These are phyloP conservation scores for Blakeslea trispora DNA, from an alignment of 371 early-diverging fungal genomes.

Conservation along the genomic window DNA sequence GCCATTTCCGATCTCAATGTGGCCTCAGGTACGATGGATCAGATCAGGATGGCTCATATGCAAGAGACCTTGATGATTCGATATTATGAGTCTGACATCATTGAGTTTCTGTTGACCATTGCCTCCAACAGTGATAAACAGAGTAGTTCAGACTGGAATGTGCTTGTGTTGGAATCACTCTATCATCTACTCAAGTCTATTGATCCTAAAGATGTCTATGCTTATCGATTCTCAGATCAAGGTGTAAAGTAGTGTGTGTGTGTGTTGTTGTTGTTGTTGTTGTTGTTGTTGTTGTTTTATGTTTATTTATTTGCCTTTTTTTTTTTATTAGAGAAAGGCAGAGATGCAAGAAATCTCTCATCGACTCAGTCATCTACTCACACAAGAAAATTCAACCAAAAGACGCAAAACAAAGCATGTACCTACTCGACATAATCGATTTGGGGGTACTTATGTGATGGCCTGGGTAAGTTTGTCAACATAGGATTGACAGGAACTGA, in stretches of 20 bases:
- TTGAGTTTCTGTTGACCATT: constrained; percentile 61
- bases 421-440: constrained; percentile 54
- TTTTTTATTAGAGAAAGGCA: constrained; percentile 4
- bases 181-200: constrained; percentile 59
- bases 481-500: too few relatives aligned
- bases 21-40: constrained; percentile 40
- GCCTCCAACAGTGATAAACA: constrained; percentile 57
- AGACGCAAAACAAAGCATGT: constrained; percentile 23
- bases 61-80: constrained; percentile 63
- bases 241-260: constrained; percentile 5
- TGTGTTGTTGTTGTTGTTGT: too few relatives aligned
- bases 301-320: not conserved
- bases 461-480: constrained; percentile 37
- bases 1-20: constrained; percentile 75
- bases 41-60: constrained; percentile 57
- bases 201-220: constrained; percentile 49
- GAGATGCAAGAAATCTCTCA: constrained; percentile 18
- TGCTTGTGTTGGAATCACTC: constrained; percentile 63
- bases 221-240: constrained; percentile 1
- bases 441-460: constrained; percentile 61
- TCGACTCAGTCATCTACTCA: constrained; percentile 27
- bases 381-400: constrained; percentile 30
- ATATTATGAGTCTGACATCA: constrained; percentile 52
- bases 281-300: too few relatives aligned
- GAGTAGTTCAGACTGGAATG: constrained; percentile 65